Conservation (phyloP, 2,329 filamentous ascomycete genomes). For the Ceratocystis destructans region DNA sequence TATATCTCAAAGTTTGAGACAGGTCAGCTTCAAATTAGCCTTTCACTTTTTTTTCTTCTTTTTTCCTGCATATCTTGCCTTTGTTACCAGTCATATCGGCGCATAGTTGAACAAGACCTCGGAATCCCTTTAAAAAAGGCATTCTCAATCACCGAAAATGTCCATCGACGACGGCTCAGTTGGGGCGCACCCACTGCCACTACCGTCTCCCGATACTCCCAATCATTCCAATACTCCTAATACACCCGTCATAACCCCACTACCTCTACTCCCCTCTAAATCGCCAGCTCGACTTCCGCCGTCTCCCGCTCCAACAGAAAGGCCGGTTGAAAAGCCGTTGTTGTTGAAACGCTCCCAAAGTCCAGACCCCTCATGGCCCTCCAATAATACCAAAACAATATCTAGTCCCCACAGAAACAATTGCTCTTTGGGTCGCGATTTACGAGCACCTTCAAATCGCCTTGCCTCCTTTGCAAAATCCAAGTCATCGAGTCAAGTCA, state of each 20-base stretch:
- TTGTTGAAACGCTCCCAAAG: conserved; percentile 14
- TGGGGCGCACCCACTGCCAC: neutral
- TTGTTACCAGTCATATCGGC: neutral
- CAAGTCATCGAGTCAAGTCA: conserved; percentile 8
- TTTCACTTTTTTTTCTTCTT: neutral
- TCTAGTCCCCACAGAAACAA: conserved; percentile 5
- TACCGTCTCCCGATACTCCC: conserved; percentile 4
- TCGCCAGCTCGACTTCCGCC: conserved; percentile 5
- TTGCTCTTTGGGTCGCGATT: conserved; percentile 5
- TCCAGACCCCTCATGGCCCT: conserved; percentile 8
- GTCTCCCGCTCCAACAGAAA: conserved; percentile 10
- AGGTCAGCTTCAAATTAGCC: neutral
- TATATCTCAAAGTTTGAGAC: conserved; percentile 1
- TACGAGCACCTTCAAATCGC: conserved; percentile 10
- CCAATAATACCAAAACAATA: conserved; percentile 14
- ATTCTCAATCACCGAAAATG: neutral
- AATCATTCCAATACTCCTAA: neutral
- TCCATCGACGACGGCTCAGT: conserved; percentile 1
- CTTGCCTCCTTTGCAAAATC: conserved; percentile 13
- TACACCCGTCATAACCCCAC: neutral
- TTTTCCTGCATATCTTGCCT: neutral
- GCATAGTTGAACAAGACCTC: neutral
- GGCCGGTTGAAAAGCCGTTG: conserved; percentile 3
- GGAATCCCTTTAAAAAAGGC: neutral
- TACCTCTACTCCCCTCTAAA: neutral